These are phyloP conservation scores for Earliella scabrosa DNA, from an alignment of 1,284 basidiomycete species.

Conservation along the genomic window DNA sequence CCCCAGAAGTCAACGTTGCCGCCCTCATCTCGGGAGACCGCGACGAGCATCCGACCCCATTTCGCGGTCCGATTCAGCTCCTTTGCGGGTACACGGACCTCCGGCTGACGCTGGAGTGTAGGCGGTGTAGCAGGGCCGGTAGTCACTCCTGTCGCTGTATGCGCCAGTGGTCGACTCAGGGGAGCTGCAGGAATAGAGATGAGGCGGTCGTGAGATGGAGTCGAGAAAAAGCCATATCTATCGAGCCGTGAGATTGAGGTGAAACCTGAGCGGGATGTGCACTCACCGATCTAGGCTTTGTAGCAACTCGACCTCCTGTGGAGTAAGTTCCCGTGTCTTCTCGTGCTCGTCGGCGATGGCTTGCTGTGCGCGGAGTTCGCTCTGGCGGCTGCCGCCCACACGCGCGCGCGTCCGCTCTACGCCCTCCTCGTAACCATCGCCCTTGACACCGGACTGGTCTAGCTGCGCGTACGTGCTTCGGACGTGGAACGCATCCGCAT, in stretches of 20 bases:
- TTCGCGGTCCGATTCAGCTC: slow-evolving; percentile 80
- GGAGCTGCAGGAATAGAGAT: slow-evolving; percentile 68
- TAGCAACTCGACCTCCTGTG: slow-evolving; percentile 72
- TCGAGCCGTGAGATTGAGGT: not conserved
- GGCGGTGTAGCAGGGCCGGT: slow-evolving; percentile 39
- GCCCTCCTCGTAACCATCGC: slow-evolving; percentile 91
- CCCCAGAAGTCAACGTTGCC: slow-evolving; percentile 81
- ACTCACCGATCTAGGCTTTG: slow-evolving; percentile 79
- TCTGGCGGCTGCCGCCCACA: slow-evolving; percentile 60
- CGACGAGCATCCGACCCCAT: slow-evolving; percentile 87
- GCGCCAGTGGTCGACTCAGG: slow-evolving; percentile 62
- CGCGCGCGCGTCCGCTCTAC: slow-evolving; percentile 92
- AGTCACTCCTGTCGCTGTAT: slow-evolving; percentile 46
- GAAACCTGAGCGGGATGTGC: not conserved
- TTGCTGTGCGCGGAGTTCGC: slow-evolving; percentile 57
- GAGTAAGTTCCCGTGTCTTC: slow-evolving; percentile 61
- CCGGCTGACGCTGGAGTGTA: slow-evolving; percentile 42
- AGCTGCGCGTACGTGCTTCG: slow-evolving; percentile 89
- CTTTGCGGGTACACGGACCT: slow-evolving; percentile 53
- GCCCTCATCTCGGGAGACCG: slow-evolving; percentile 70
- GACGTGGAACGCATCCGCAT: slow-evolving; percentile 85
- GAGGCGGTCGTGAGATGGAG: slow-evolving; percentile 79
- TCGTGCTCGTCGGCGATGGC: slow-evolving; percentile 60
- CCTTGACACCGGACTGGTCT: slow-evolving; percentile 83
- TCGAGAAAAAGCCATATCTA: slow-evolving; percentile 87